Evolutionary conservation across 108 stramenopile genomes (phyloP).

Genomic region (Skeletonema marinoi): DNA sequence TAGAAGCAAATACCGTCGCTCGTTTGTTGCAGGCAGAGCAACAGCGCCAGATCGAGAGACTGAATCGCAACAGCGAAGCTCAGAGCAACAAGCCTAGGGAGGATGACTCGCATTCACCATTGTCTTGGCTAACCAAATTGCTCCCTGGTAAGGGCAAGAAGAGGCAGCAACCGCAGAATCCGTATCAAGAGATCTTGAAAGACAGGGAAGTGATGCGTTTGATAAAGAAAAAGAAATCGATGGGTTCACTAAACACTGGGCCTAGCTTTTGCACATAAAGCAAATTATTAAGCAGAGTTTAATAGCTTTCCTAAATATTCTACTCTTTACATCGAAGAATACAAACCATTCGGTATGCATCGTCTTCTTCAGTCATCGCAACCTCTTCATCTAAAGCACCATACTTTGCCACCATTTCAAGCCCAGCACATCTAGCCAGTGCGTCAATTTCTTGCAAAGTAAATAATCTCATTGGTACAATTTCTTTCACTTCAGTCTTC

Average conservation of each 20-base stretch:
- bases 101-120: not conserved
- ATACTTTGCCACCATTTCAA: constrained; percentile 70
- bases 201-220: constrained; percentile 9
- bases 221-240: constrained; percentile 23
- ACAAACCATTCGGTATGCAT: constrained; percentile 83
- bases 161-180: constrained; percentile 9
- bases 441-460: constrained; percentile 84
- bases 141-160: not conserved
- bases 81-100: not conserved
- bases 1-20: not conserved
- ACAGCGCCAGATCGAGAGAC: constrained; percentile 5
- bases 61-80: not conserved
- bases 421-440: constrained; percentile 63
- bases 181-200: constrained; percentile 1
- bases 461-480: constrained; percentile 83
- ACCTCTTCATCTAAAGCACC: constrained; percentile 73
- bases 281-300: not conserved
- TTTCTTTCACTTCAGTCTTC: constrained; percentile 55
- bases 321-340: constrained; percentile 41
- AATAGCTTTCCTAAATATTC: not conserved
- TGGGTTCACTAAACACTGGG: not conserved
- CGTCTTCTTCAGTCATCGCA: constrained; percentile 69
- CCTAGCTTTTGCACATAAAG: constrained; percentile 26
- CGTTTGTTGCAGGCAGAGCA: constrained; percentile 4
- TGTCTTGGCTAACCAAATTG: constrained; percentile 2